phyloP scores from a whole-genome alignment of 768 basidiomycete species.

The Paxillus involutus region DNA sequence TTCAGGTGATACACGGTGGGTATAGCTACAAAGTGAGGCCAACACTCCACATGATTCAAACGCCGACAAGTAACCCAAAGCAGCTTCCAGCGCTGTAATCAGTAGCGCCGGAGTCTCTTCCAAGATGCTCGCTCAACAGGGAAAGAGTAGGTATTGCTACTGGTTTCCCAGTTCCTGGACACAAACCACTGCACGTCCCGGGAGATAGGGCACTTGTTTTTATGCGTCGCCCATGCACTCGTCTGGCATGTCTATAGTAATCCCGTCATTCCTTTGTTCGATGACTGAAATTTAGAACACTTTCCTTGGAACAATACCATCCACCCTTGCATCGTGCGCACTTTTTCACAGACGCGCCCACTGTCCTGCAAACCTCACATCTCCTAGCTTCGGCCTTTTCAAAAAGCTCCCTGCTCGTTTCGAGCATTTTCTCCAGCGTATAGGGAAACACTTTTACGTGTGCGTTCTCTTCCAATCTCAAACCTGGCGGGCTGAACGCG shows the following conservation, averaged over 20 bases:
- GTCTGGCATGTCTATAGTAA: constrained; percentile 21
- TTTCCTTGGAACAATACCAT: constrained; percentile 31
- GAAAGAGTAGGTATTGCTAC: constrained; percentile 14
- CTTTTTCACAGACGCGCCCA: constrained; percentile 17
- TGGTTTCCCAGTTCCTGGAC: constrained; percentile 27
- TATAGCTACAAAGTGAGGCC: not conserved
- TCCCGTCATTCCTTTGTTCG: constrained; percentile 3
- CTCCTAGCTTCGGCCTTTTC: constrained; percentile 16
- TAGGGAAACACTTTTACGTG: constrained; percentile 28
- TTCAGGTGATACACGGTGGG: constrained; percentile 1
- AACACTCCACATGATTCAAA: not conserved
- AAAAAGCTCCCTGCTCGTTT: constrained; percentile 19
- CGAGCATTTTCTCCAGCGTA: constrained; percentile 25
- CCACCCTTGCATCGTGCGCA: constrained; percentile 28
- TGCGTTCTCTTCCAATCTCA: constrained; percentile 25
- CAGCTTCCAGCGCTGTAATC: not conserved
- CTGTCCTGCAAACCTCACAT: constrained; percentile 23
- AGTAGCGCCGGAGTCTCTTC: constrained; percentile 12
- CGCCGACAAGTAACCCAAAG: not conserved
- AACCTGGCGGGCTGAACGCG: constrained; percentile 29
- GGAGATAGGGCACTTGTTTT: constrained; percentile 20
- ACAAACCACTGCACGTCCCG: constrained; percentile 31
- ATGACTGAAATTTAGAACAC: constrained; percentile 1
- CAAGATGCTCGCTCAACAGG: constrained; percentile 14
- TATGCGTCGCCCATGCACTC: constrained; percentile 22